phyloP scores from a whole-genome alignment of 2,329 filamentous ascomycete species.

The Hymenoscyphus fructigenus region DNA sequence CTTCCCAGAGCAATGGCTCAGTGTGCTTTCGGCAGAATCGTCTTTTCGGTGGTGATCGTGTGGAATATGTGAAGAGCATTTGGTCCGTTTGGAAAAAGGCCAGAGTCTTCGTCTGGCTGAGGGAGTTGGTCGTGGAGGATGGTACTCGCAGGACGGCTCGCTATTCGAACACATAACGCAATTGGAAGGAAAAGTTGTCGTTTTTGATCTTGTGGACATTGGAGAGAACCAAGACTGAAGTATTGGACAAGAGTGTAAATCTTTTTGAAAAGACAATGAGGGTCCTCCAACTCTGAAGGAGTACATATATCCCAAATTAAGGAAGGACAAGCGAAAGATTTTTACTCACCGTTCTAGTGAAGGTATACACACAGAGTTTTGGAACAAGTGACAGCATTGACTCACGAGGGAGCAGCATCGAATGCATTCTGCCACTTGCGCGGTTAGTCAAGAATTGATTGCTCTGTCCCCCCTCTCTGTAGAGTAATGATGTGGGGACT shows the following conservation, averaged over 20 bases:
- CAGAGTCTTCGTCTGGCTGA: background rate
- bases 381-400: background rate
- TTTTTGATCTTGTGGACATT: background rate
- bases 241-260: background rate
- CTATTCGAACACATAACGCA: background rate
- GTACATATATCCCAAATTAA: background rate
- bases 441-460: background rate
- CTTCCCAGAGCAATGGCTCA: conserved; percentile 4
- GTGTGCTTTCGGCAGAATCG: background rate
- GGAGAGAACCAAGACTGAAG: background rate
- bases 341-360: background rate
- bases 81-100: background rate
- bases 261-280: background rate
- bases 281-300: background rate
- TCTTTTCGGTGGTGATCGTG: background rate
- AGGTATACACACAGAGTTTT: background rate
- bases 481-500: background rate
- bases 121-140: background rate
- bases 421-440: background rate
- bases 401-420: background rate
- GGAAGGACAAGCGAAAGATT: background rate
- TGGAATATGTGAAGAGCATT: background rate
- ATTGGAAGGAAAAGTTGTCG: background rate
- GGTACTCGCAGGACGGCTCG: background rate
- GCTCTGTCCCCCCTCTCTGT: background rate